A percentile compares a stretch with the other conserved stretches of the same genome.
These are phyloP conservation scores for Cutaneotrichosporon cavernicola DNA, from an alignment of 1,284 basidiomycete genomes.

Conservation along the genomic window DNA sequence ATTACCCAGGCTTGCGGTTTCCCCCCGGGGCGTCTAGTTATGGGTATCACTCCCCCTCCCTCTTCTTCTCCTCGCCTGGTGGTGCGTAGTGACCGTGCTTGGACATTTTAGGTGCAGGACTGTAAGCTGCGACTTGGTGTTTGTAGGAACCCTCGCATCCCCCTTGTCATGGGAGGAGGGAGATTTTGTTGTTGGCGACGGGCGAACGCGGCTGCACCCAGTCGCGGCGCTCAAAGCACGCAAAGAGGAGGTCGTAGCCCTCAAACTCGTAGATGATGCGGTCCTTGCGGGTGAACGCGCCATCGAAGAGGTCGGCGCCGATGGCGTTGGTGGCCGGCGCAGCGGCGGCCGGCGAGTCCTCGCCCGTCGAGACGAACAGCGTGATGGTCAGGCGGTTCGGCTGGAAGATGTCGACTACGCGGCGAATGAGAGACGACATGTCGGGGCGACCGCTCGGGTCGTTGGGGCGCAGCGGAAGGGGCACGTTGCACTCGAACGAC, in stretches of 20 bases:
- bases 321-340: slow-evolving; percentile 41
- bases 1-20: slow-evolving; percentile 7
- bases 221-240: slow-evolving; percentile 68
- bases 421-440: slow-evolving; percentile 74
- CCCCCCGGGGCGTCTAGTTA: slow-evolving; percentile 12
- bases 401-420: slow-evolving; percentile 89
- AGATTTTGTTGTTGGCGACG: not conserved
- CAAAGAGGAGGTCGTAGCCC: slow-evolving; percentile 90
- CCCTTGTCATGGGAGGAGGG: slow-evolving; percentile 9
- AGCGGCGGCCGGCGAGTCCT: slow-evolving; percentile 52
- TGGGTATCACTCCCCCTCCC: slow-evolving; percentile 11
- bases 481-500: slow-evolving; percentile 98
- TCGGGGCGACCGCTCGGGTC: slow-evolving; percentile 55
- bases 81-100: not conserved
- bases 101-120: not conserved
- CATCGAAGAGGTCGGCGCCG: slow-evolving; percentile 41
- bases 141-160: slow-evolving; percentile 1
- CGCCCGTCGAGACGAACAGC: slow-evolving; percentile 77
- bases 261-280: slow-evolving; percentile 98
- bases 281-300: slow-evolving; percentile 68
- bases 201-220: slow-evolving; percentile 39
- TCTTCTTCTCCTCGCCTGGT: not conserved
- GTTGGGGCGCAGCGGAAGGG: slow-evolving; percentile 55
- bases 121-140: not conserved
- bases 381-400: slow-evolving; percentile 85